Evolutionary conservation across 192 early-diverging fungal species (phyloP), one percentile per base, ranked within the genome.

Genomic region (Gonapodya sp.): DNA sequence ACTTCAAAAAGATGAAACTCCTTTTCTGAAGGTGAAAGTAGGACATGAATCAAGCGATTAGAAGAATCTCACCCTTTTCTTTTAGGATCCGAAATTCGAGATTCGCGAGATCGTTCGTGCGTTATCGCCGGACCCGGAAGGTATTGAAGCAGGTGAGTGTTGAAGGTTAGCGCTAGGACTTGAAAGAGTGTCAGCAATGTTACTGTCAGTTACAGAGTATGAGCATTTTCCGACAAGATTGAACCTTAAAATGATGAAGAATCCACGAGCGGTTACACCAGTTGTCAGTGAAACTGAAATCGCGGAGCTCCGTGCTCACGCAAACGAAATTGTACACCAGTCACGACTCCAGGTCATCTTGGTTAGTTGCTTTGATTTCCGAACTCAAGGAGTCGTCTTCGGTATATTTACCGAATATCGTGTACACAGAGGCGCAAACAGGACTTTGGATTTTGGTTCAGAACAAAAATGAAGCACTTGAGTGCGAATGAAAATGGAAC

Each of bases 1-100:
- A 31, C 83, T 95, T 36, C 86, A 86, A 0, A 95, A 95, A 79
- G 94, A 94, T 79, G 86, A 85, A 0, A 90, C 88, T 0, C 86
- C 85, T 30, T 90, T 90, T 35, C 74, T 90, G 34, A 84, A 89
- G 64, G 89, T 89, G 83, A 85, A 84, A 80, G 8, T 24, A 64
- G 46, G 24, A n/a, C n/a, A n/a, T n/a, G n/a, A n/a, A n/a, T n/a
- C n/a, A n/a, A n/a, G n/a, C n/a, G n/a, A n/a, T n/a, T n/a, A n/a
- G n/a, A n/a, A n/a, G n/a, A n/a, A n/a, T n/a, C n/a, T n/a, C n/a
- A n/a, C n/a, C n/a, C n/a, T 8, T 64, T 64, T 64, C 24, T 64
- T 24, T 8, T 16, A 64, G 46, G 46, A 64, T 24, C 46, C 46
- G 8, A 64, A 64, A 64, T 64, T 64, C 24, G 46, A 64, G 24